A percentile compares a stretch with the other conserved stretches of the same genome.
Conservation (phyloP, 2,329 filamentous ascomycete species). For the Aureobasidium sp. region DNA sequence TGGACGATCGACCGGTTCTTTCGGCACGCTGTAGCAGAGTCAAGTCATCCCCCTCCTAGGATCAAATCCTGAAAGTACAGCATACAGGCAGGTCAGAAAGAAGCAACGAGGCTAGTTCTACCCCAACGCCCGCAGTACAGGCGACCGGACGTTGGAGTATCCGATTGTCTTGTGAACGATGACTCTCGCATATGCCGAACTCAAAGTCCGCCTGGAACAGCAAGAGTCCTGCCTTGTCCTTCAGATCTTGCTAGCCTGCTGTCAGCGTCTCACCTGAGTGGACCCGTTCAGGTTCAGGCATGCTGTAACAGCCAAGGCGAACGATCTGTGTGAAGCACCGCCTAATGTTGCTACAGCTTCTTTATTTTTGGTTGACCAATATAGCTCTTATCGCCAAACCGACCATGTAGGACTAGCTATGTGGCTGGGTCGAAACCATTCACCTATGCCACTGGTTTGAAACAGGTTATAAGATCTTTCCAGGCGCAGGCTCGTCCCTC, state of each 20-base stretch:
- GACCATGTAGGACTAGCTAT: neutral
- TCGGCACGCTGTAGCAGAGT: neutral
- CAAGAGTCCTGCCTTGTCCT: neutral
- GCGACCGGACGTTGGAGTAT: neutral
- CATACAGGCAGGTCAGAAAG: neutral
- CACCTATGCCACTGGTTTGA: neutral
- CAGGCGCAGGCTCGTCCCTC: neutral
- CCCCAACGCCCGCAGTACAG: neutral
- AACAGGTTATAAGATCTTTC: constrained; percentile 1
- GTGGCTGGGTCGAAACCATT: neutral
- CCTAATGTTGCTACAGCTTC: neutral
- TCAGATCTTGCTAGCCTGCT: neutral
- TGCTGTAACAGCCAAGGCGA: constrained; percentile 10
- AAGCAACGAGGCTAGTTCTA: neutral
- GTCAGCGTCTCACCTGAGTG: constrained; percentile 9
- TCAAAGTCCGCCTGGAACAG: neutral
- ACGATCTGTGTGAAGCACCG: neutral
- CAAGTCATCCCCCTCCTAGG: neutral
- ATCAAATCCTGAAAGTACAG: neutral
- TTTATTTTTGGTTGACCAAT: constrained; percentile 8
- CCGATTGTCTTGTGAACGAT: too few relatives aligned
- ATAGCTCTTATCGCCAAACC: neutral
- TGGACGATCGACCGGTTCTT: neutral
- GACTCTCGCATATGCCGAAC: neutral
- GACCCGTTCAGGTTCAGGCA: neutral